Base-by-base conservation (phyloP, 2,329 filamentous ascomycete species). In the Ophiostoma piceae region DNA sequence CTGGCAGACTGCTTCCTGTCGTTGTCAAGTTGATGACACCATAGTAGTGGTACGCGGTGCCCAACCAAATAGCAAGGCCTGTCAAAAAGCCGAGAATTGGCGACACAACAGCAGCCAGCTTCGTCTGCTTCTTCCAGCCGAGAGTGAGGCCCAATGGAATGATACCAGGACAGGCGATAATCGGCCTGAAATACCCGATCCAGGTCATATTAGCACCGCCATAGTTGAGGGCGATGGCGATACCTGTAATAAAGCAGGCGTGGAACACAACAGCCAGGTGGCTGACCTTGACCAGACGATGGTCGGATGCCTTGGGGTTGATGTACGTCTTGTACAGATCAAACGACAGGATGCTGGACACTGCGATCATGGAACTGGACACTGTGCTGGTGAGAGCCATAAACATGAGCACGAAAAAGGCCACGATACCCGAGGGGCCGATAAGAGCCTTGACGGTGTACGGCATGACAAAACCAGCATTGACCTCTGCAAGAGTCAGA, bases 381-480 rank as follows among this genome's bases (percentile, higher is more conserved):
- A 81, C 81, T 0, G 79, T 79, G 12, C 76, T 78, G 0, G 82
- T 83, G 2, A 82, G 79, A 2, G 81, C 81, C 82, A 83, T 83
- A 75, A 83, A 83, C 0, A 83, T 76, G 14, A 82, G 77, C 1
- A 83, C 73, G 7, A 80, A 74, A 71, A 80, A 73, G 2, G 78
- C 74, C 2, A 75, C 76, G 0, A 77, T 75, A 4, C 78, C 79
- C 9, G 75, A 76, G n/a, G 73, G 75, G 0, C 79, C 78, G 0
- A 81, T 74, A 7, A 82, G 72, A 0, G 79, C 77, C 64, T 77
- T 75, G 14, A 77, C 74, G 14, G 73, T 74, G 7, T 77, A 77
- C 2, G 78, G 78, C 12, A 75, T 72, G 37, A 75, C 75, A 0
- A 78, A 73, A 0, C 79, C 80, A 0, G 76, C 75, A 26, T 74